phyloP scores from a whole-genome alignment of 1,284 basidiomycete species.

The Rhizopogon parksii region DNA sequence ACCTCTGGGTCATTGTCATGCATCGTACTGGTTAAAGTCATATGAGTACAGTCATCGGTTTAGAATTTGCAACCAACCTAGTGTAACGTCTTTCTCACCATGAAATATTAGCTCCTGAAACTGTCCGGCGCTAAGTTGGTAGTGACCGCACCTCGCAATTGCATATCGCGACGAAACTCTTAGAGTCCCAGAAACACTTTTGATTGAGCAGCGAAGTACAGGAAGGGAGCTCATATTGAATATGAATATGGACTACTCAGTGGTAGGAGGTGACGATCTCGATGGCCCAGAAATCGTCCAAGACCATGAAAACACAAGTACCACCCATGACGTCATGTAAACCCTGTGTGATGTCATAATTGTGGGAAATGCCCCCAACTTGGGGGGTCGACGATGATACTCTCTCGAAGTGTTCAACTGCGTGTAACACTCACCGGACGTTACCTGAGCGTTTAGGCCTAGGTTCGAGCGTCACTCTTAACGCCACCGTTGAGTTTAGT shows the following conservation, averaged over 20 bases:
- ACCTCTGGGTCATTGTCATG: slow-evolving; percentile 59
- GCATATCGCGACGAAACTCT: background rate
- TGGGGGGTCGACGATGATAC: background rate
- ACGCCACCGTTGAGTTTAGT: too few relatives aligned
- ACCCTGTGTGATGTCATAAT: background rate
- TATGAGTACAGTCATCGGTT: background rate
- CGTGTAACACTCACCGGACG: too few relatives aligned
- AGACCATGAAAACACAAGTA: background rate
- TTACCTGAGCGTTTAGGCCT: too few relatives aligned
- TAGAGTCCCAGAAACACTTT: background rate
- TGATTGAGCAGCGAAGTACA: background rate
- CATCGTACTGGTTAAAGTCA: slow-evolving; percentile 40
- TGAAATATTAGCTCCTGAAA: background rate
- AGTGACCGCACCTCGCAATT: slow-evolving; percentile 5
- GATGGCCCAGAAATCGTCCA: background rate
- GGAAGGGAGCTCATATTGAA: background rate
- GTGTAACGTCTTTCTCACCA: slow-evolving; percentile 10
- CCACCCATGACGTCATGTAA: background rate
- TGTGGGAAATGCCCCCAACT: background rate
- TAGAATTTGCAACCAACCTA: slow-evolving; percentile 4
- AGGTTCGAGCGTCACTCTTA: too few relatives aligned
- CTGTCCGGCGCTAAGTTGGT: too few relatives aligned
- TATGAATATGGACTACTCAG: background rate
- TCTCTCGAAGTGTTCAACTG: too few relatives aligned
- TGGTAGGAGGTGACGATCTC: background rate